Evolutionary conservation across 345 rosid genomes (phyloP).

Genomic region (Eucalyptus fibrosa): DNA sequence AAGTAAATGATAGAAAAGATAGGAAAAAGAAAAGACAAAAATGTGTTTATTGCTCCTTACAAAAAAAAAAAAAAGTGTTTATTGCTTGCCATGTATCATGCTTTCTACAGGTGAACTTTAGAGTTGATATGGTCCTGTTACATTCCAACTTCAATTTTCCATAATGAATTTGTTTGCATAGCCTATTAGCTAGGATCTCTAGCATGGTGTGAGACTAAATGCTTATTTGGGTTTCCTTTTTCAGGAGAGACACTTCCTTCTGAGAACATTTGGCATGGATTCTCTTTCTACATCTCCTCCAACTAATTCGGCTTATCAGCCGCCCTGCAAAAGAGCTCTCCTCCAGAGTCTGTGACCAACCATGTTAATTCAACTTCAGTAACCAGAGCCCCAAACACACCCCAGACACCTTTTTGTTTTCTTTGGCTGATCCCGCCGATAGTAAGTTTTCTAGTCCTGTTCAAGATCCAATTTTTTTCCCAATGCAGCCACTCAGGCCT

Average conservation of each 20-base stretch:
- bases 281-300: slow-evolving; percentile 51
- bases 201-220: neutral
- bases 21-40: neutral
- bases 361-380: neutral
- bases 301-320: slow-evolving; percentile 56
- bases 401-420: neutral
- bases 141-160: neutral
- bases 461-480: slow-evolving; percentile 1
- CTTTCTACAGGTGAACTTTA: neutral
- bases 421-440: neutral
- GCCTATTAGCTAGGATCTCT: neutral
- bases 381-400: slow-evolving; percentile 10
- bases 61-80: neutral
- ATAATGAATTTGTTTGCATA: neutral
- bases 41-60: neutral
- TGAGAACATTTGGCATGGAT: slow-evolving; percentile 88
- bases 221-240: neutral
- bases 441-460: neutral
- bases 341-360: slow-evolving; percentile 65
- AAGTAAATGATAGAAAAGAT: neutral
- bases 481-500: slow-evolving; percentile 76
- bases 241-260: slow-evolving; percentile 91
- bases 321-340: slow-evolving; percentile 94
- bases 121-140: neutral
- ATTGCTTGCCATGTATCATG: neutral